Percentiles rank a stretch among this genome's conserved stretches.
Evolutionary conservation across 257 asterid genomes (phyloP).

Genomic region (Salvia rosmarinus): DNA sequence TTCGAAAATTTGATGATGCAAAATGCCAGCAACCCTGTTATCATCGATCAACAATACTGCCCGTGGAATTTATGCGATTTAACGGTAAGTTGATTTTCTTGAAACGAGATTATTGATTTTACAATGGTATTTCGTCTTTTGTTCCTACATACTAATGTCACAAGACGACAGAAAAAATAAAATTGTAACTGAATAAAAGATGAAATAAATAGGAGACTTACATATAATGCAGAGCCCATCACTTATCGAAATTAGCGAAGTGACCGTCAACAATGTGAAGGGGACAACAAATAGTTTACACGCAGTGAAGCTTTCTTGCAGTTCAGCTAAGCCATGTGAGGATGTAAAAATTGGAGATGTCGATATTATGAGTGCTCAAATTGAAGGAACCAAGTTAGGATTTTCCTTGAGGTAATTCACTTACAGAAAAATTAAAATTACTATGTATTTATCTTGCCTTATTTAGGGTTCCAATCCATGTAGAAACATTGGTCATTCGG

Average conservation of each 20-base stretch:
- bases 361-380: conserved; percentile 8
- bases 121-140: too few relatives aligned
- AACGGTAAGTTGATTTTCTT: too few relatives aligned
- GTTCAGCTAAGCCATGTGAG: conserved; percentile 48
- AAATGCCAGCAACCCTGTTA: conserved; percentile 26
- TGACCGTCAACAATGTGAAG: conserved; percentile 28
- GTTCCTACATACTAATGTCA: too few relatives aligned
- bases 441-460: too few relatives aligned
- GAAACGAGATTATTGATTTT: too few relatives aligned
- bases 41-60: conserved; percentile 51
- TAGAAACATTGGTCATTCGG: too few relatives aligned
- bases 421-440: too few relatives aligned
- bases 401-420: too few relatives aligned
- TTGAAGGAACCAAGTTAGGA: too few relatives aligned
- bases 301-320: conserved; percentile 44
- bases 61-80: conserved; percentile 15
- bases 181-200: too few relatives aligned
- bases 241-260: conserved; percentile 25
- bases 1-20: conserved; percentile 11
- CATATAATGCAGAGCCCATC: conserved; percentile 45
- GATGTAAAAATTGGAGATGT: conserved; percentile 44
- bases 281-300: conserved; percentile 45
- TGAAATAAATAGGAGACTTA: conserved; percentile 4
- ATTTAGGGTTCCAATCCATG: too few relatives aligned
- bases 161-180: too few relatives aligned